phyloP scores from a whole-genome alignment of 257 asterid genomes.

The Apocynum venetum region DNA sequence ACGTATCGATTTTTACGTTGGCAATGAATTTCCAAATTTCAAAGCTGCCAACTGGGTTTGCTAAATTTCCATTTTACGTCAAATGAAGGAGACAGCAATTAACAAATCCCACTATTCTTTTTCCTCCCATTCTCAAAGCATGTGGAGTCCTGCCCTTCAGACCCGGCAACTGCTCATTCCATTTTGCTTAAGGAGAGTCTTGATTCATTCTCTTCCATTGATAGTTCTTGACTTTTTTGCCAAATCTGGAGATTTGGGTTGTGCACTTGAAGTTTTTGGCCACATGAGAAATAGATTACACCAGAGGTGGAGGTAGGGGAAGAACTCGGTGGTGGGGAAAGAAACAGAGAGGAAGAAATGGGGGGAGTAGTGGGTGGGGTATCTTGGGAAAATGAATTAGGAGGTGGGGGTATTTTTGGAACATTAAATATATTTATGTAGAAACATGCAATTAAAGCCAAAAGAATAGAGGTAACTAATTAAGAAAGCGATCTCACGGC shows the following conservation, averaged over 20 bases:
- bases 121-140: constrained; percentile 66
- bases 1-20: neutral
- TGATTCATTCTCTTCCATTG: constrained; percentile 44
- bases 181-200: constrained; percentile 65
- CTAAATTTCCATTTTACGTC: constrained; percentile 33
- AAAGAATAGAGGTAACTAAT: neutral
- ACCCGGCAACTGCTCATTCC: constrained; percentile 56
- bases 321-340: constrained; percentile 41
- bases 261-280: constrained; percentile 43
- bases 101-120: constrained; percentile 41
- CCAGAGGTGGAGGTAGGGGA: too few relatives aligned
- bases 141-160: constrained; percentile 37
- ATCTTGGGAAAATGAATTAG: too few relatives aligned
- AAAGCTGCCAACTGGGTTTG: constrained; percentile 32
- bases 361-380: too few relatives aligned
- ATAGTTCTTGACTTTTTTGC: constrained; percentile 64
- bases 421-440: too few relatives aligned
- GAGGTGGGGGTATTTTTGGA: too few relatives aligned
- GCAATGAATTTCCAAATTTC: constrained; percentile 38
- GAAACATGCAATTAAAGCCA: neutral
- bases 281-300: constrained; percentile 27
- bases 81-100: constrained; percentile 34
- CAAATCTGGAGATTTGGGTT: constrained; percentile 52
- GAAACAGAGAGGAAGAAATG: too few relatives aligned
- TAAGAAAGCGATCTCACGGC: constrained; percentile 37